Evolutionary conservation across 202 grass and related monocot species (phyloP).

Genomic region (Musa balbisiana): DNA sequence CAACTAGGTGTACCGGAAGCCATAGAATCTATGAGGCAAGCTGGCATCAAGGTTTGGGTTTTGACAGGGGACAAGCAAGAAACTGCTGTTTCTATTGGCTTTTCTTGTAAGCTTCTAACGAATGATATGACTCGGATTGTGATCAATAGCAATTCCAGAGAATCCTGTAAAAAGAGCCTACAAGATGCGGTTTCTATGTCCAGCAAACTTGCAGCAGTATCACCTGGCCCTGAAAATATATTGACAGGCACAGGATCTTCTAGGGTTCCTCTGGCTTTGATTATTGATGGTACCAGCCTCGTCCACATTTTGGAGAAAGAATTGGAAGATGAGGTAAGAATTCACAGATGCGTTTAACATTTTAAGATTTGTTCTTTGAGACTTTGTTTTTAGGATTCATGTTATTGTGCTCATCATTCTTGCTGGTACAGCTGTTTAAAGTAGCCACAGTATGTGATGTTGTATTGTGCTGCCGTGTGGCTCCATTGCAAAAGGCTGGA

Average conservation of each 20-base stretch:
- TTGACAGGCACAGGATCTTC: neutral
- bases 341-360: neutral
- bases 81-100: too few species aligned
- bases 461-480: conserved; percentile 9
- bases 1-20: too few species aligned
- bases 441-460: neutral
- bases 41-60: too few species aligned
- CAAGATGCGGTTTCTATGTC: neutral
- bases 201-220: neutral
- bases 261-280: conserved; percentile 1
- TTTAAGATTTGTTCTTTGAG: neutral
- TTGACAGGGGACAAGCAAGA: too few species aligned
- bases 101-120: too few species aligned
- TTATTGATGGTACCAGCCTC: conserved; percentile 6
- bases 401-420: neutral
- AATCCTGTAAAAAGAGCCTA: too few species aligned
- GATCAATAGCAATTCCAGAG: too few species aligned
- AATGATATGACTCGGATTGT: too few species aligned
- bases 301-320: conserved; percentile 17
- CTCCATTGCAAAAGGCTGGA: conserved; percentile 17
- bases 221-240: neutral
- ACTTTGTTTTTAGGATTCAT: neutral
- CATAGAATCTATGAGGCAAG: too few species aligned
- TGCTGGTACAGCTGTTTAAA: neutral
- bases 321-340: conserved; percentile 2